These are phyloP conservation scores for Zopfia rhizophila DNA, from an alignment of 2,329 filamentous ascomycete species.

Conservation along the genomic window DNA sequence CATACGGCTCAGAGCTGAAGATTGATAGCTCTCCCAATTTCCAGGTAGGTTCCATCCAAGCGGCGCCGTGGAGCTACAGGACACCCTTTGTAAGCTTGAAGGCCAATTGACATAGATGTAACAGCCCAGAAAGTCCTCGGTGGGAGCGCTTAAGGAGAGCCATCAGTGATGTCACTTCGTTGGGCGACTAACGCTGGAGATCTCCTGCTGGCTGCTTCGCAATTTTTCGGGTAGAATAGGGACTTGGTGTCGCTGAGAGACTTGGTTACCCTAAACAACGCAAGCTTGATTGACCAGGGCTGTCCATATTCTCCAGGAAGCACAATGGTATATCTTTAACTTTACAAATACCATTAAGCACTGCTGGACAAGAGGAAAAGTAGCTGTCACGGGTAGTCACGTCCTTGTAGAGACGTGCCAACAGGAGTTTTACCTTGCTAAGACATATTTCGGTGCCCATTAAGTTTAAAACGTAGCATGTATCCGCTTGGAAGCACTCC, in stretches of 20 bases:
- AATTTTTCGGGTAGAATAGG: constrained; percentile 1
- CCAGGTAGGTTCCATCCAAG: constrained; percentile 5
- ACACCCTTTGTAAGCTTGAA: constrained; percentile 10
- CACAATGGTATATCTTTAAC: constrained; percentile 1
- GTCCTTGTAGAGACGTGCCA: too few relatives aligned
- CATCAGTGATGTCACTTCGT: constrained; percentile 7
- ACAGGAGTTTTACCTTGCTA: too few relatives aligned
- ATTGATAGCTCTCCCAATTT: constrained; percentile 7
- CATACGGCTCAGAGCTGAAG: constrained; percentile 10
- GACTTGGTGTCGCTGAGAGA: not conserved
- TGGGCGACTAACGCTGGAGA: not conserved
- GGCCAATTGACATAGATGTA: constrained; percentile 10
- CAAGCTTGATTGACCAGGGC: not conserved
- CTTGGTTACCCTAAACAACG: constrained; percentile 4
- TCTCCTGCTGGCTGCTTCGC: not conserved
- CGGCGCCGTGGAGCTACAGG: constrained; percentile 10
- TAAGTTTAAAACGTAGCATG: too few relatives aligned
- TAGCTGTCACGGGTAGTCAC: too few relatives aligned
- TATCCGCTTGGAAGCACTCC: too few relatives aligned
- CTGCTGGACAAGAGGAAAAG: too few relatives aligned
- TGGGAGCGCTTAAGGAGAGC: constrained; percentile 4
- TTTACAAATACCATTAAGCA: constrained; percentile 11
- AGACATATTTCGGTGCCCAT: too few relatives aligned
- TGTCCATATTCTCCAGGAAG: not conserved
- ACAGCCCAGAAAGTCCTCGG: constrained; percentile 1